Percentiles rank a stretch among this genome's conserved stretches.
phyloP scores from a whole-genome alignment of 176 grass and related monocot species.

The Alloteropsis semialata region DNA sequence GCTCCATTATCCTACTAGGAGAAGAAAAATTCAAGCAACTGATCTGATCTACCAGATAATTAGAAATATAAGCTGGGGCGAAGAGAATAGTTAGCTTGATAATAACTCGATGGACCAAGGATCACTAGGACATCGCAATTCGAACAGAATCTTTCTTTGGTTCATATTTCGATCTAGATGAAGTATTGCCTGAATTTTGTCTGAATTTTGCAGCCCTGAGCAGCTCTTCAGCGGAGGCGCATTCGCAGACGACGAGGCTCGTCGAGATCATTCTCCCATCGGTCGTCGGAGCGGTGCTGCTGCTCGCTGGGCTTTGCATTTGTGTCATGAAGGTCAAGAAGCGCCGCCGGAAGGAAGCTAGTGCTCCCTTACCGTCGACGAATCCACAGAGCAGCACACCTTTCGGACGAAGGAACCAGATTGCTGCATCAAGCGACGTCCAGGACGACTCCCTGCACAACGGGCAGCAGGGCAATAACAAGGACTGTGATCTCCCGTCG shows the following conservation, averaged over 20 bases:
- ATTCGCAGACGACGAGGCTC: neutral
- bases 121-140: neutral
- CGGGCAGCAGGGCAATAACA: neutral
- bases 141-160: neutral
- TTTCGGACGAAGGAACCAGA: constrained; percentile 1
- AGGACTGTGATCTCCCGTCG: constrained; percentile 25
- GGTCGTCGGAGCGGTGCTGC: neutral
- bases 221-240: neutral
- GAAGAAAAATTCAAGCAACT: neutral
- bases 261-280: constrained; percentile 20
- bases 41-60: constrained; percentile 1
- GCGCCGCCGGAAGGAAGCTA: neutral
- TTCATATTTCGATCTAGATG: neutral
- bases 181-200: too few species aligned
- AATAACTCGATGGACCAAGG: neutral
- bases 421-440: neutral
- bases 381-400: neutral
- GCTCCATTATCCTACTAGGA: neutral
- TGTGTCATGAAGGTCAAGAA: neutral
- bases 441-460: constrained; percentile 8
- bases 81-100: neutral
- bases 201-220: constrained; percentile 8
- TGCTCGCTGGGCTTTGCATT: neutral
- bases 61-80: neutral
- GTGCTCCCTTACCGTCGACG: neutral